Conservation (phyloP, 495 filamentous ascomycete species). For the Annulohypoxylon moriforme region DNA sequence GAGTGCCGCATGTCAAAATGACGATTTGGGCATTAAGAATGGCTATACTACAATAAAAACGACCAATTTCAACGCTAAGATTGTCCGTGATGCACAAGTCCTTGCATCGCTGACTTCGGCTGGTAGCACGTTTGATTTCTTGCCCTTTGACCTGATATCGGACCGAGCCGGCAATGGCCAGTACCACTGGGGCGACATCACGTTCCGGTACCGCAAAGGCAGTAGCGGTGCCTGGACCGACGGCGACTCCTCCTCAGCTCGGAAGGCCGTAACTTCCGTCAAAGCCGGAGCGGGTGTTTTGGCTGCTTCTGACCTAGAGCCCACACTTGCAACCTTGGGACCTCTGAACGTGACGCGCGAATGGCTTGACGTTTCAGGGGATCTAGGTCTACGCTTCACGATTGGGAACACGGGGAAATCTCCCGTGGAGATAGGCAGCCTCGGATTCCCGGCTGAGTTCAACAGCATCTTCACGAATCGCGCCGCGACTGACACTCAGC, state of each 20-base stretch:
- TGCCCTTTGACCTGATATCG: conserved; percentile 58
- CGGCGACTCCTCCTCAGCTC: conserved; percentile 53
- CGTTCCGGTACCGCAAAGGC: conserved; percentile 56
- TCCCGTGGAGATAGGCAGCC: conserved; percentile 60
- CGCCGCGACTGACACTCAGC: conserved; percentile 53
- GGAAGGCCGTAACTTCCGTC: conserved; percentile 45
- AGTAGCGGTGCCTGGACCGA: conserved; percentile 49
- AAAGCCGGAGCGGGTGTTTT: conserved; percentile 38
- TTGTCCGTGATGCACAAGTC: conserved; percentile 51
- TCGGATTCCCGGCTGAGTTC: conserved; percentile 65
- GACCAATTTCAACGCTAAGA: conserved; percentile 52
- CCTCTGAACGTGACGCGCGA: conserved; percentile 56
- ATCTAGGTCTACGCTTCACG: conserved; percentile 60
- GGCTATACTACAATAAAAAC: conserved; percentile 52
- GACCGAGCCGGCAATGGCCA: conserved; percentile 57
- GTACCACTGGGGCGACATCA: conserved; percentile 66
- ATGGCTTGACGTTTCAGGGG: conserved; percentile 58
- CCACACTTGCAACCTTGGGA: conserved; percentile 45
- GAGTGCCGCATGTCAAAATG: conserved; percentile 35
- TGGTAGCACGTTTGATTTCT: conserved; percentile 58
- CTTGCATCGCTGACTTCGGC: conserved; percentile 58
- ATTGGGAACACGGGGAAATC: conserved; percentile 54
- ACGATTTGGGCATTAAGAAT: conserved; percentile 49
- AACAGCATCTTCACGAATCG: conserved; percentile 68
- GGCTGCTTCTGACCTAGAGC: conserved; percentile 49